phyloP scores from a whole-genome alignment of 192 early-diverging fungal genomes.

The Glomus cerebriforme region DNA sequence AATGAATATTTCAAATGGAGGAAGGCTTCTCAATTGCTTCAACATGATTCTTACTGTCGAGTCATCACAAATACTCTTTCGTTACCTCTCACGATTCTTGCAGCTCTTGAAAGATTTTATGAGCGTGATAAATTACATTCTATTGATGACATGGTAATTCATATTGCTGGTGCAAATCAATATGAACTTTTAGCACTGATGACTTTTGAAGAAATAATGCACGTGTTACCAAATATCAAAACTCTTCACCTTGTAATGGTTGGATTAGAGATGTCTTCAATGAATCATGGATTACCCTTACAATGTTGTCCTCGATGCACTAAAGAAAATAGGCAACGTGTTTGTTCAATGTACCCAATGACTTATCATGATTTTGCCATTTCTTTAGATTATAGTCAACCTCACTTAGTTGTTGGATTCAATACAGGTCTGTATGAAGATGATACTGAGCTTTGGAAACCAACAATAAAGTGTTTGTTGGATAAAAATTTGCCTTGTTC shows the following conservation, averaged over 20 bases:
- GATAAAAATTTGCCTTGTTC: constrained; percentile 21
- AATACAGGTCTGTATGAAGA: constrained; percentile 25
- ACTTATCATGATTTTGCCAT: constrained; percentile 21
- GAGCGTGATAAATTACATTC: not conserved
- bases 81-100: constrained; percentile 19
- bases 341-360: not conserved
- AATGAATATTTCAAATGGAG: constrained; percentile 26
- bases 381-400: constrained; percentile 2
- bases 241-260: constrained; percentile 1
- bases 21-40: not conserved
- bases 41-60: not conserved
- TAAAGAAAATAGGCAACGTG: constrained; percentile 18
- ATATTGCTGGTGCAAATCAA: constrained; percentile 16
- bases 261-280: constrained; percentile 19
- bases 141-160: constrained; percentile 23
- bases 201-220: constrained; percentile 31
- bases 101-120: constrained; percentile 25
- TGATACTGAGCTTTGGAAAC: constrained; percentile 16
- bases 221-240: constrained; percentile 19
- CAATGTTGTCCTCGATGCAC: constrained; percentile 25
- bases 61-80: constrained; percentile 21
- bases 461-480: constrained; percentile 21
- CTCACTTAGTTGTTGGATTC: constrained; percentile 26
- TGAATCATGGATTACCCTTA: not conserved
- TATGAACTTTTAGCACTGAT: constrained; percentile 18